Conservation (phyloP, 2,329 filamentous ascomycete genomes). For the Ascochyta rabiei region DNA sequence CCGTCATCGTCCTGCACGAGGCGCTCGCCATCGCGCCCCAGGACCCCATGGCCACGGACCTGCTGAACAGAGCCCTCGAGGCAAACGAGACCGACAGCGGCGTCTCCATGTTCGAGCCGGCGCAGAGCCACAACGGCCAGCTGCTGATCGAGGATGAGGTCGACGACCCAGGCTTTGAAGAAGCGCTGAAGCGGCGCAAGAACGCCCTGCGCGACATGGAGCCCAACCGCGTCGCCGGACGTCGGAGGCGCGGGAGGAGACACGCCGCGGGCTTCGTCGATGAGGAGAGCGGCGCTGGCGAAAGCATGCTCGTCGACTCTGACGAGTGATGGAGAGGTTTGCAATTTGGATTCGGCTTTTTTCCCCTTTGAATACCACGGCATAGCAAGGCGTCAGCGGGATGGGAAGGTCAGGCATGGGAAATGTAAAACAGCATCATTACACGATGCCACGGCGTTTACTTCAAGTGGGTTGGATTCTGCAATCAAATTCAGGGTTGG, state of each 20-base stretch:
- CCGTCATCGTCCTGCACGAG: slow-evolving; percentile 82
- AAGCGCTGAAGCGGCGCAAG: slow-evolving; percentile 62
- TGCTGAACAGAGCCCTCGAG: slow-evolving; percentile 70
- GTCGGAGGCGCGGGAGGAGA: slow-evolving; percentile 57
- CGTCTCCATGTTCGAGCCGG: neutral
- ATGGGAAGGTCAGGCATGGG: neutral
- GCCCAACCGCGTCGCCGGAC: slow-evolving; percentile 59
- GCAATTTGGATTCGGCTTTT: neutral
- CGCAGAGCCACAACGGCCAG: neutral
- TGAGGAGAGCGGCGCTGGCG: slow-evolving; percentile 49
- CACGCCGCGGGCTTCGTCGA: slow-evolving; percentile 53
- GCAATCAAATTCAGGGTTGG: too few relatives aligned
- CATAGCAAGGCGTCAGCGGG: slow-evolving; percentile 7
- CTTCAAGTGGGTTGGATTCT: too few relatives aligned
- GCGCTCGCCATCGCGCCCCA: slow-evolving; percentile 79
- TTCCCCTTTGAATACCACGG: neutral
- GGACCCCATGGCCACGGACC: slow-evolving; percentile 79
- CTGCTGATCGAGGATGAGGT: slow-evolving; percentile 9
- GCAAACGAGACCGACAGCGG: slow-evolving; percentile 47
- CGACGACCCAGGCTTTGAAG: slow-evolving; percentile 48
- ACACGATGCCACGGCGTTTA: too few relatives aligned
- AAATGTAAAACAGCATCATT: too few relatives aligned
- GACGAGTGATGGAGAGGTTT: neutral
- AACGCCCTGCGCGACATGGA: slow-evolving; percentile 57
- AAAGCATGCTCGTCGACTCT: slow-evolving; percentile 61